phyloP scores from a whole-genome alignment of 192 early-diverging fungal genomes.

The Entrophospora sp. region DNA sequence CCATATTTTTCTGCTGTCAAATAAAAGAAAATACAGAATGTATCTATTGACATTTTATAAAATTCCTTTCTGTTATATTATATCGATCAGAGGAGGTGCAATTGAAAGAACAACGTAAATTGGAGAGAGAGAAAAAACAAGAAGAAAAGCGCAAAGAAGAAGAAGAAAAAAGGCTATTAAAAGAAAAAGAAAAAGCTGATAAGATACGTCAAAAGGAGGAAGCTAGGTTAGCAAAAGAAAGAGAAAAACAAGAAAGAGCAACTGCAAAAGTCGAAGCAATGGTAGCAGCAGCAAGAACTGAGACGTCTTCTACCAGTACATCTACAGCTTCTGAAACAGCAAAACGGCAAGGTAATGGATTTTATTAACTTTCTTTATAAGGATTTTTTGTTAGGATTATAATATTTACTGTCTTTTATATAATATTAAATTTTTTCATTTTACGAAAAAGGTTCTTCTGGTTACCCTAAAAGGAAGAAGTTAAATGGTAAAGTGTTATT shows the following conservation, averaged over 20 bases:
- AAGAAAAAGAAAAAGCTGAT: conserved; percentile 15
- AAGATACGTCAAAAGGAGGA: conserved; percentile 9
- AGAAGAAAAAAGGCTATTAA: conserved; percentile 5
- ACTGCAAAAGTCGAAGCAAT: neutral
- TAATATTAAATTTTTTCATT: too few species aligned
- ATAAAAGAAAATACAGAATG: too few species aligned
- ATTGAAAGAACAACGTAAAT: conserved; percentile 5
- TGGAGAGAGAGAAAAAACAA: conserved; percentile 13
- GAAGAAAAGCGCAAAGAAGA: conserved; percentile 18
- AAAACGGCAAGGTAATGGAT: too few species aligned
- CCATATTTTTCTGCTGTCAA: conserved; percentile 3
- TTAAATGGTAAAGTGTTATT: too few species aligned
- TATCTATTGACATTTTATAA: conserved; percentile 5
- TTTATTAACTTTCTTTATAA: too few species aligned
- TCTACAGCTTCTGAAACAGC: too few species aligned
- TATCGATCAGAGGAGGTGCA: conserved; percentile 14
- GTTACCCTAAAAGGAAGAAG: too few species aligned
- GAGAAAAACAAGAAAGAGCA: conserved; percentile 8
- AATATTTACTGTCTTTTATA: too few species aligned
- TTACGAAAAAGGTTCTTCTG: too few species aligned
- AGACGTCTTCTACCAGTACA: too few species aligned
- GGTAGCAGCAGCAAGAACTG: neutral
- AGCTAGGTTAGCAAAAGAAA: conserved; percentile 14
- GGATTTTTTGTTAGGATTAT: too few species aligned
- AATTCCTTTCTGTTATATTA: conserved; percentile 8